Conservation (phyloP, 192 early-diverging fungal genomes). For the Rhizophagus sp. region DNA sequence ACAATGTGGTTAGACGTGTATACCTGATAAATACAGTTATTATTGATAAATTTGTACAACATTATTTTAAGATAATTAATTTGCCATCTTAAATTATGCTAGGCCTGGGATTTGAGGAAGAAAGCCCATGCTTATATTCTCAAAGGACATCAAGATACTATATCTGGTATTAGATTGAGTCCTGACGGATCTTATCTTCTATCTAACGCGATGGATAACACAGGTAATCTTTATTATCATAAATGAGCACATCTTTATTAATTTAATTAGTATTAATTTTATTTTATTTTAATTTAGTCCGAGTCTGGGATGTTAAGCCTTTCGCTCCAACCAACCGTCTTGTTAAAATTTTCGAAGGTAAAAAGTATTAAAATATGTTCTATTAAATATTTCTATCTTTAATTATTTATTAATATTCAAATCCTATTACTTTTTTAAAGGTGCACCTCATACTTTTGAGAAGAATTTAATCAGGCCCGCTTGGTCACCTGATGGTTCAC, state of each 20-base stretch:
- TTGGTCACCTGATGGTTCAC: constrained; percentile 84
- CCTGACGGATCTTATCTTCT: constrained; percentile 84
- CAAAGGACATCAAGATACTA: constrained; percentile 84
- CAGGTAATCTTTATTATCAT: constrained; percentile 48
- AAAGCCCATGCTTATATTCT: constrained; percentile 63
- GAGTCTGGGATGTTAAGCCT: constrained; percentile 95
- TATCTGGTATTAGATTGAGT: constrained; percentile 82
- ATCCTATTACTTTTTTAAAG: constrained; percentile 30
- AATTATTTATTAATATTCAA: background rate
- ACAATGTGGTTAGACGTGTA: background rate
- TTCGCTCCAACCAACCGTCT: constrained; percentile 76
- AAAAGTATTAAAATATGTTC: background rate
- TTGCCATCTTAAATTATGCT: background rate
- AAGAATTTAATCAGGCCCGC: constrained; percentile 90
- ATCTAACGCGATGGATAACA: constrained; percentile 93
- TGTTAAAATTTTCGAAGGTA: constrained; percentile 74
- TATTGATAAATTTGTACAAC: background rate
- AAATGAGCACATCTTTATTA: background rate
- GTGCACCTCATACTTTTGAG: constrained; percentile 95
- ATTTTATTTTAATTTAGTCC: constrained; percentile 45
- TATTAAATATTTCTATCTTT: background rate
- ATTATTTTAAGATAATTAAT: background rate
- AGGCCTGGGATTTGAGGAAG: constrained; percentile 90
- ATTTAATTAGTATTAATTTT: background rate
- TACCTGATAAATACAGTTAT: background rate